Base-by-base conservation (phyloP, 306 rosid species). In the Senna tora region DNA sequence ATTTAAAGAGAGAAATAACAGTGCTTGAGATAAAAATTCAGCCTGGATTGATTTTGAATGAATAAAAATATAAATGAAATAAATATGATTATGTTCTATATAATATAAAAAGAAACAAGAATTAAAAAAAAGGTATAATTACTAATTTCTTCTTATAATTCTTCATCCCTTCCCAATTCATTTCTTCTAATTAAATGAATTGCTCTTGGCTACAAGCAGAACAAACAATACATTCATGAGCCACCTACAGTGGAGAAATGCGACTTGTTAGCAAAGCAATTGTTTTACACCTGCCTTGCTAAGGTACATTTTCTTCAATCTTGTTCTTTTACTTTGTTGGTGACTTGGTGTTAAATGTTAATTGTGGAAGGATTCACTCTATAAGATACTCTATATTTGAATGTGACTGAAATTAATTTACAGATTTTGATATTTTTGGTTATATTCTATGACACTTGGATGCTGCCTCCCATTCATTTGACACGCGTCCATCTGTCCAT, bases 211-310 rank as follows among this genome's bases (percentile, higher is more conserved):
- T n/a, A n/a, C n/a, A n/a, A 90, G 79, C 77, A 90, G 81, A 90
- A 93, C 89, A 93, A 90, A 83, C 89, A 93, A 58, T 78, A 82
- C 84, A 88, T 93, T 83, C 97, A 88, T 88, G 90, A 88, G 12
- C 98, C 98, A 36, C 80, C 96, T 19, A 88, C 98, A 0, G 77
- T 86, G 68, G 98, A 90, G 88, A 93, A 90, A 82, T 93, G 98
- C 85, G 77, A 78, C 39, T 57, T 53, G 57, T 85, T 93, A 9
- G 76, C 97, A 0, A 93, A 88, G 81, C 96, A 93, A 72, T 80
- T 93, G 83, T 52, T 93, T 28, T 90, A 87, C 85, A 93, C 97
- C 64, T 96, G 97, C 13, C 97, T 93, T 68, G 98, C 98, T 28
- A 93, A 97, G 98, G 89, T 58, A 52, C 74, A 51, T 51, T 60